Conservation (phyloP, 108 stramenopile genomes). For the Nitzschia palea region DNA sequence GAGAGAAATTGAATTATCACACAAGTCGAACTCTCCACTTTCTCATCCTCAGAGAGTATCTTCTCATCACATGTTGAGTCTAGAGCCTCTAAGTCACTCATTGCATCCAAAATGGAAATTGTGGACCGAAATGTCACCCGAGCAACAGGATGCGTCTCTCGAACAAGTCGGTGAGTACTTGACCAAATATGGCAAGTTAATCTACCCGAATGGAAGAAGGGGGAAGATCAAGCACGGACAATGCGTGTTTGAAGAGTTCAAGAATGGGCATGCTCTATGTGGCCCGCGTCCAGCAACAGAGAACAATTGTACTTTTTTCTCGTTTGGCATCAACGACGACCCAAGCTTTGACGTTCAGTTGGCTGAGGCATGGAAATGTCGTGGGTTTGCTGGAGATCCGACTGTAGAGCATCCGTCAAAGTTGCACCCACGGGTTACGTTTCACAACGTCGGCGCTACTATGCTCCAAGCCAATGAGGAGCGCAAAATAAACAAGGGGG, state of each 20-base stretch:
- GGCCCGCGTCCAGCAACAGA: slow-evolving; percentile 37
- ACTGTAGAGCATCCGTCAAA: slow-evolving; percentile 60
- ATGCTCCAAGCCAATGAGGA: slow-evolving; percentile 59
- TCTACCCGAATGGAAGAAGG: slow-evolving; percentile 8
- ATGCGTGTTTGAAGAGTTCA: slow-evolving; percentile 19
- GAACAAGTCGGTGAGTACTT: slow-evolving; percentile 21
- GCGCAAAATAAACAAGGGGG: slow-evolving; percentile 41
- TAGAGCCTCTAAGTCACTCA: slow-evolving; percentile 1
- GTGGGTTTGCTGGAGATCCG: slow-evolving; percentile 68
- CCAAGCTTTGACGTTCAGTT: slow-evolving; percentile 50
- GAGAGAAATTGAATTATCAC: too few species aligned
- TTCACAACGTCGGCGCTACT: slow-evolving; percentile 58
- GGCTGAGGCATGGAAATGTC: slow-evolving; percentile 54
- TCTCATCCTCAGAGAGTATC: neutral
- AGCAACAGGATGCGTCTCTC: slow-evolving; percentile 42
- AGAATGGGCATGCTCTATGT: slow-evolving; percentile 45
- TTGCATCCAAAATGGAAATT: slow-evolving; percentile 45
- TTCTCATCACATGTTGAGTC: slow-evolving; percentile 8
- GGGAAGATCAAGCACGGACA: slow-evolving; percentile 11
- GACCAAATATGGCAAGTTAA: slow-evolving; percentile 44
- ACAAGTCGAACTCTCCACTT: too few species aligned
- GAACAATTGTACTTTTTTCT: slow-evolving; percentile 45
- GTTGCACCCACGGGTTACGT: slow-evolving; percentile 53
- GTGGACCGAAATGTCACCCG: slow-evolving; percentile 49
- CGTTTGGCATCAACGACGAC: slow-evolving; percentile 68